These are phyloP conservation scores for Saksenaea oblongispora DNA, from an alignment of 371 early-diverging fungal genomes.

Conservation along the genomic window DNA sequence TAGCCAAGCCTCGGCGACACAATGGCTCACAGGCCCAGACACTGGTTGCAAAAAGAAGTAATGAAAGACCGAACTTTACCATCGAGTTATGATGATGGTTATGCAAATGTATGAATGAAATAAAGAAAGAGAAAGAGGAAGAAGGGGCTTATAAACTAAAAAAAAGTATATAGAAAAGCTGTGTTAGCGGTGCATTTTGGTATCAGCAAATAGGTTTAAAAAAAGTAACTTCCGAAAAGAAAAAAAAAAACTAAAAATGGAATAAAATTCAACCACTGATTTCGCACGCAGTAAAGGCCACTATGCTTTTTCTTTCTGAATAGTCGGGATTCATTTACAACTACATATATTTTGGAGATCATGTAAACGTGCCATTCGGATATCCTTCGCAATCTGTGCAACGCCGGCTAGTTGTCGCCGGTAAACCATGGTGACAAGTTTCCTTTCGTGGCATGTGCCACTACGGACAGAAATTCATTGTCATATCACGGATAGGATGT, in stretches of 20 bases:
- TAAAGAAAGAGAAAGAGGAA: background rate
- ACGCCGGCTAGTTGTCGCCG: slow-evolving; percentile 1
- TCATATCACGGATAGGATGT: no score
- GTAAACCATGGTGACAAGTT: background rate
- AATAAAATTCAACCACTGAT: background rate
- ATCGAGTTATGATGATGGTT: background rate
- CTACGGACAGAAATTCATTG: background rate
- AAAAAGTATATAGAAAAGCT: background rate
- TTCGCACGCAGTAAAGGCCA: background rate
- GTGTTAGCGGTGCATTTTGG: background rate
- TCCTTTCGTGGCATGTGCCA: background rate
- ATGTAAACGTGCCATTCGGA: background rate
- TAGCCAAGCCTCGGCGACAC: slow-evolving; percentile 56
- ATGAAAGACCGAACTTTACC: background rate
- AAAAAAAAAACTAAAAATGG: slow-evolving; percentile 1
- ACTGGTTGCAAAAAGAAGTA: slow-evolving; percentile 10
- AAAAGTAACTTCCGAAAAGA: background rate
- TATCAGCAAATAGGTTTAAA: background rate
- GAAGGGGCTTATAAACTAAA: background rate
- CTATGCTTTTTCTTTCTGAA: background rate
- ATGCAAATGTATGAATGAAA: background rate
- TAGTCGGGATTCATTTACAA: background rate
- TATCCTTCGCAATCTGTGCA: background rate
- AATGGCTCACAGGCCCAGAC: slow-evolving; percentile 57
- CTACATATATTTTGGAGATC: background rate